Percentiles rank a stretch among this genome's conserved stretches.
These are phyloP conservation scores for Colletotrichum sp. DNA, from an alignment of 2,329 filamentous ascomycete species.

Conservation along the genomic window DNA sequence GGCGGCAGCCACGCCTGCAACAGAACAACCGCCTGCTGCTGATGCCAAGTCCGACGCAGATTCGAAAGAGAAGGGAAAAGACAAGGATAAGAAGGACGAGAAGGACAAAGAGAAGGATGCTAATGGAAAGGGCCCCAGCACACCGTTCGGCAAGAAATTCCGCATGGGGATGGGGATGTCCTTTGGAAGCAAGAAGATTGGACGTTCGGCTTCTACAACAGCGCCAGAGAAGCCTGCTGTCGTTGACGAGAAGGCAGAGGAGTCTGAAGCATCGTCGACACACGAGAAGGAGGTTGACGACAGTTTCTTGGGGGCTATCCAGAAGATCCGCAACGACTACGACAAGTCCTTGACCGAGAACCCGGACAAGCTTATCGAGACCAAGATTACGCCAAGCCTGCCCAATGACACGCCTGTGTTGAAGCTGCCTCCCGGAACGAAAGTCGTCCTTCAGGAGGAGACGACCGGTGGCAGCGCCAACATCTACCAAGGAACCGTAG, in stretches of 20 bases:
- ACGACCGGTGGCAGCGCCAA: conserved; percentile 76
- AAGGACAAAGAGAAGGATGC: conserved; percentile 47
- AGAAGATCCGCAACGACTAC: conserved; percentile 76
- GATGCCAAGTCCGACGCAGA: conserved; percentile 23
- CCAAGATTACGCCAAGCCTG: conserved; percentile 70
- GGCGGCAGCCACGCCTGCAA: conserved; percentile 49
- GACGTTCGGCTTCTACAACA: conserved; percentile 69
- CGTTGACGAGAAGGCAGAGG: conserved; percentile 78
- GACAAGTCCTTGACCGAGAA: conserved; percentile 67
- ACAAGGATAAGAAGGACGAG: conserved; percentile 43
- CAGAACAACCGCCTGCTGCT: conserved; percentile 56
- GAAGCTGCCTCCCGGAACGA: conserved; percentile 71
- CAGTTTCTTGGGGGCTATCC: conserved; percentile 74
- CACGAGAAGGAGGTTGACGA: conserved; percentile 79
- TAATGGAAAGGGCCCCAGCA: conserved; percentile 62
- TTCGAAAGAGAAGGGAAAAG: conserved; percentile 52
- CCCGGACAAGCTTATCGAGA: conserved; percentile 61
- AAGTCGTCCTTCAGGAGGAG: conserved; percentile 74
- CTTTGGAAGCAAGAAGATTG: conserved; percentile 85
- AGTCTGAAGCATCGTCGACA: conserved; percentile 66
- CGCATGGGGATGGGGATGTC: conserved; percentile 69
- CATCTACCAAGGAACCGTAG: conserved; percentile 89
- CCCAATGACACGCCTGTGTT: conserved; percentile 78
- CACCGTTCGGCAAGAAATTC: conserved; percentile 84
- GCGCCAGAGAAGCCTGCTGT: conserved; percentile 75